Evolutionary conservation across 768 basidiomycete genomes (phyloP), one percentile per base, ranked within the genome.

Genomic region (Lepiota subincarnata): DNA sequence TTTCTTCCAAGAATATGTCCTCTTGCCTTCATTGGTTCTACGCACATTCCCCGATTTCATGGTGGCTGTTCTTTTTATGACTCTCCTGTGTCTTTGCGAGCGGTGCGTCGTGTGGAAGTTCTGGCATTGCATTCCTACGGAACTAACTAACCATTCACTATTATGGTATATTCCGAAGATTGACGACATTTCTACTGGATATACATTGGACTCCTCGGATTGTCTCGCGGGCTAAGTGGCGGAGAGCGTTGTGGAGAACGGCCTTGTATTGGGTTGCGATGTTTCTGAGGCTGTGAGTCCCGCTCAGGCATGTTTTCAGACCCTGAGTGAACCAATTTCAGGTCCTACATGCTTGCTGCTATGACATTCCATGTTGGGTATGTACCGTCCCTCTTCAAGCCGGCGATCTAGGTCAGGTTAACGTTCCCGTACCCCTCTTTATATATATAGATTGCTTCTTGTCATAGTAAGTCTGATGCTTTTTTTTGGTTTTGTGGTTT

Each of bases 351-450:
- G 86, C 74, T 89, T 13, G 71, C 84, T 48, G 77, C 82, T 20
- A 88, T 88, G 85, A 81, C 86, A 18, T 80, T 84, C 57, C 79
- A 87, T 50, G 52, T 81, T n/a, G 78, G 83, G 87, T 87, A 62
- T 66, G 85, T 74, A 2, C 18, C 24, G 85, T 74, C 2, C 35
- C 19, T 19, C 42, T 48, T n/a, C 38, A 24, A 36, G 34, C 24
- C 16, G 19, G 31, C 40, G 16, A 13, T n/a, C 24, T 11, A 0
- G 1, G 34, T 34, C 26, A 28, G 3, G 24, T 18, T 28, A 13
- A 43, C 46, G 6, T 42, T 18, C 28, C 34, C 31, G 10, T 45
- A 18, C 26, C 39, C 31, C 42, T 12, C 26, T 28, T 20, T 12
- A 0, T 58, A 83, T 28, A 13, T 12, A 0, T 58, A 83, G 82